Evolutionary conservation across 2,329 filamentous ascomycete species (phyloP), one percentile per base, ranked within the genome.

Genomic region (Cytospora schulzeri): DNA sequence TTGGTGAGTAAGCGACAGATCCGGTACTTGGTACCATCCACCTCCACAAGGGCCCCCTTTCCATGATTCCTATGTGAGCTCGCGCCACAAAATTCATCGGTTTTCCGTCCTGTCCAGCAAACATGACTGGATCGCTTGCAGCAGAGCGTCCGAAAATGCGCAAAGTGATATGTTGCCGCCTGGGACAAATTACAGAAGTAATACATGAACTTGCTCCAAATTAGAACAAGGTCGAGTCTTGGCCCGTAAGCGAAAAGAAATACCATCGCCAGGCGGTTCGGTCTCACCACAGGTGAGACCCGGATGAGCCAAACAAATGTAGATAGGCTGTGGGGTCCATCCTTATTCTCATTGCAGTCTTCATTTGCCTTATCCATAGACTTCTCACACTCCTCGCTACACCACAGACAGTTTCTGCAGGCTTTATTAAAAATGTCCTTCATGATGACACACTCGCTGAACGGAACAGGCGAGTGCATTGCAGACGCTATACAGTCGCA

Each of bases 191-290:
- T 65, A 60, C 62, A 54, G 55, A 65, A 62, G 50, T 52, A 56
- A 54, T 67, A 67, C 65, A 65, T 52, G 55, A 57, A 60, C 59
- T 60, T 51, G 56, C 55, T 60, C 59, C 48, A 41, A 48, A 26
- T 45, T 19, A 52, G 55, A 60, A 48, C 61, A 38, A 45, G 29
- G 57, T 64, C 54, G 15, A 54, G n/a, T 41, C 45, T 41, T 57
- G 51, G 56, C 51, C 41, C 45, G 57, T 53, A 59, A 55, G 55
- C 41, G 56, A 51, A 66, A 51, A 66, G 28, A 35, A n/a, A 19
- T 38, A n/a, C 38, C 52, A 48, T 48, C 56, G 31, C 64, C 52
- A 52, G 56, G 29, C 57, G 22, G 60, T 51, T 56, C 50, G 28
- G 22, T 63, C 55, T 51, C 52, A 66, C 58, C 38, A 51, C 60